Percentiles rank a stretch among this genome's conserved stretches.
Evolutionary conservation across 1,284 basidiomycete species (phyloP).

Genomic region (Volvariella surrecta): DNA sequence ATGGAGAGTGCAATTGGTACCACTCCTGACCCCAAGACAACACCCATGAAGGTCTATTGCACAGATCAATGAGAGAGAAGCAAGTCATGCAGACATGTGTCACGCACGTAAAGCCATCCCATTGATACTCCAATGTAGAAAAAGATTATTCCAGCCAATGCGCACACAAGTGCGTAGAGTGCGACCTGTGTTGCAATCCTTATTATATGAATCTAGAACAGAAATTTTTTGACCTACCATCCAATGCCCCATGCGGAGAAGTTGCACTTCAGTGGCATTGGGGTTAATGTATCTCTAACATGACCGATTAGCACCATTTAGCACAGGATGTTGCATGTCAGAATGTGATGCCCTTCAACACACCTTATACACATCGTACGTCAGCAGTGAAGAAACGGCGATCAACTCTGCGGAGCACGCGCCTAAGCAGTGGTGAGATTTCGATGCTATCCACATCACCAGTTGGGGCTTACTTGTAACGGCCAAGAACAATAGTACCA

Average conservation of each 20-base stretch:
- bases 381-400: slow-evolving; percentile 74
- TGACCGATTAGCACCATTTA: background rate
- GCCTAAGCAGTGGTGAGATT: slow-evolving; percentile 6
- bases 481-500: slow-evolving; percentile 71
- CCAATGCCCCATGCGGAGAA: slow-evolving; percentile 45
- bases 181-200: slow-evolving; percentile 37
- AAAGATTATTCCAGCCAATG: slow-evolving; percentile 78
- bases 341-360: background rate
- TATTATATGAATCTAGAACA: slow-evolving; percentile 16
- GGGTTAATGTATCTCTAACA: slow-evolving; percentile 61
- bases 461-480: slow-evolving; percentile 58
- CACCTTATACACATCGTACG: slow-evolving; percentile 77
- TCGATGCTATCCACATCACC: background rate
- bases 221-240: slow-evolving; percentile 46
- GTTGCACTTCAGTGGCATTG: slow-evolving; percentile 49
- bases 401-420: slow-evolving; percentile 84
- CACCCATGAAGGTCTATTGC: slow-evolving; percentile 70
- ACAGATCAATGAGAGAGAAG: slow-evolving; percentile 10
- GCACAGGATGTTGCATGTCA: background rate
- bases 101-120: slow-evolving; percentile 81
- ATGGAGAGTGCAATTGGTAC: slow-evolving; percentile 81
- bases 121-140: slow-evolving; percentile 84
- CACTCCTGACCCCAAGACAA: slow-evolving; percentile 79
- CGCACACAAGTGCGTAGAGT: slow-evolving; percentile 74
- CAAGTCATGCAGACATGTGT: too few relatives aligned